phyloP scores from a whole-genome alignment of 768 basidiomycete species.

The Coprinopsis cinerea region DNA sequence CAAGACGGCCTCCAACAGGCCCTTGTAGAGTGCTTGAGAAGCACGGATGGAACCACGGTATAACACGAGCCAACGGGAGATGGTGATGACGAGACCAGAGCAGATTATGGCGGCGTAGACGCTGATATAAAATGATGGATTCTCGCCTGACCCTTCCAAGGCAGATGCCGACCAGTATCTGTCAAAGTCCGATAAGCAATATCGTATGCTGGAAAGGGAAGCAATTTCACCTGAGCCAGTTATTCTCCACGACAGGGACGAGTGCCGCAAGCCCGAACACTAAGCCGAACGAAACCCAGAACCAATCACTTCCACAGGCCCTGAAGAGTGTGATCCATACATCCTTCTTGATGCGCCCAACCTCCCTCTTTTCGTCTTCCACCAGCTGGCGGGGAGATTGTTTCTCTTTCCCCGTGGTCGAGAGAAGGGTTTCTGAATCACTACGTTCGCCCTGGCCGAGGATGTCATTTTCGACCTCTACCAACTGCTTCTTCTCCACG shows the following conservation, averaged over 20 bases:
- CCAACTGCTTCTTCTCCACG: conserved; percentile 39
- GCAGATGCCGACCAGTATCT: conserved; percentile 53
- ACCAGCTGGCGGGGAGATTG: conserved; percentile 69
- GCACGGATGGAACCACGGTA: conserved; percentile 83
- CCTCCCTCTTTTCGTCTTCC: conserved; percentile 78
- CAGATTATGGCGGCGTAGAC: conserved; percentile 56
- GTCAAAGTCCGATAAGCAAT: conserved; percentile 2
- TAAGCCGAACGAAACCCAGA: conserved; percentile 53
- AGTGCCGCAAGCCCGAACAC: conserved; percentile 51
- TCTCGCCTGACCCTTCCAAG: conserved; percentile 33
- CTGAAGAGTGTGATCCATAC: conserved; percentile 49
- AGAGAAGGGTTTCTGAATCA: conserved; percentile 28
- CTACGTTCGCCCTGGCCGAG: conserved; percentile 47
- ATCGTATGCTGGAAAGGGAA: conserved; percentile 7
- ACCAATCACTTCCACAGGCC: conserved; percentile 41
- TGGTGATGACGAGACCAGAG: conserved; percentile 45
- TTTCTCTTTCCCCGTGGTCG: conserved; percentile 25
- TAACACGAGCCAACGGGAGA: conserved; percentile 63
- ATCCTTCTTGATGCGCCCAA: conserved; percentile 59
- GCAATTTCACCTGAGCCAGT: conserved; percentile 67
- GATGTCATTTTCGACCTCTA: conserved; percentile 33
- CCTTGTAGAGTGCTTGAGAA: conserved; percentile 69
- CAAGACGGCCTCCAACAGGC: conserved; percentile 70
- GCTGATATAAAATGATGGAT: conserved; percentile 56
- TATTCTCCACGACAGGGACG: conserved; percentile 65